phyloP scores from a whole-genome alignment of 2,329 filamentous ascomycete genomes.

The Colletotrichum cuscutae region DNA sequence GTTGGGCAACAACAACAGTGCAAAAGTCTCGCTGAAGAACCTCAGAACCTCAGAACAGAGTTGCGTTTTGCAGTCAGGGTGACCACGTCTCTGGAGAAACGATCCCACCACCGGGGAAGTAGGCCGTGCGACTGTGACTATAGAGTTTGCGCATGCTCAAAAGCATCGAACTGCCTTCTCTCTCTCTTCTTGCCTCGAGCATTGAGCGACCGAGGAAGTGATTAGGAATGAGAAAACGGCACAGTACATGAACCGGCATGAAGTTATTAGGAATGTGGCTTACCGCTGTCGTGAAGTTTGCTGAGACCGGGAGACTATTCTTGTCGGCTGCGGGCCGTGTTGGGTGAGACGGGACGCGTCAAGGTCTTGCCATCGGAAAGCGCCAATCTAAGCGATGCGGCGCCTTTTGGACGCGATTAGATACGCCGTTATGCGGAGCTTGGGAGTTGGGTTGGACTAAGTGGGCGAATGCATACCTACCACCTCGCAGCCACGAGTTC shows the following conservation, averaged over 20 bases:
- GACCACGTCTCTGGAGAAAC: background rate
- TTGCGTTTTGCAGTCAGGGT: slow-evolving; percentile 3
- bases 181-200: background rate
- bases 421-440: background rate
- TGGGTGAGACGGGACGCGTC: slow-evolving; percentile 28
- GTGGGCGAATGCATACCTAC: background rate
- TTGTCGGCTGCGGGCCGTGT: slow-evolving; percentile 9
- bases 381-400: slow-evolving; percentile 12
- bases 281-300: background rate
- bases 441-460: background rate
- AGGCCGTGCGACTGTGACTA: background rate
- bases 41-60: slow-evolving; percentile 19
- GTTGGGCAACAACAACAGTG: background rate
- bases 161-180: background rate
- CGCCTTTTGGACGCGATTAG: background rate
- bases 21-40: background rate
- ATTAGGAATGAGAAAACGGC: background rate
- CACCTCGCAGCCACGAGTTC: background rate
- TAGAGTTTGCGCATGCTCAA: background rate
- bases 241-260: background rate
- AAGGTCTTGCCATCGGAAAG: background rate
- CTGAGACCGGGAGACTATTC: background rate
- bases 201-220: background rate
- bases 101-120: too few relatives aligned
- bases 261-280: slow-evolving; percentile 11